Evolutionary conservation across 1,139 yeast species (phyloP).

Genomic region (Blastobotrys capitulatus): DNA sequence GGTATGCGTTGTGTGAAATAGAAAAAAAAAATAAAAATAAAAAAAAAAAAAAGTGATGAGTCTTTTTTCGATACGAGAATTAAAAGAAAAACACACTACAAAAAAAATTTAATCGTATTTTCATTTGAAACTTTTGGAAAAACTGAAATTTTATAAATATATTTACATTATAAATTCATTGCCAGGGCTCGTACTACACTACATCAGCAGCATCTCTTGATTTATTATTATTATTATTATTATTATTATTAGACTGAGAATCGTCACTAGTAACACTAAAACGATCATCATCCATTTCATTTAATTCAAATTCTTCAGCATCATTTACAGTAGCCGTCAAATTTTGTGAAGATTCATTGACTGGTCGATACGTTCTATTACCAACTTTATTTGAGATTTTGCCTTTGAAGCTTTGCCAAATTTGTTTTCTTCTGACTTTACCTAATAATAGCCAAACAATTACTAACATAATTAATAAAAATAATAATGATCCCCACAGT

Average conservation of each 20-base stretch:
- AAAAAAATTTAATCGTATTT: too few relatives aligned
- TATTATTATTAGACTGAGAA: too few relatives aligned
- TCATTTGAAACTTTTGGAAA: too few relatives aligned
- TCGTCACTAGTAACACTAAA: constrained; percentile 17
- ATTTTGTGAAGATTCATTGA: not conserved
- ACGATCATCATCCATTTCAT: constrained; percentile 19
- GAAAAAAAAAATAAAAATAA: not conserved
- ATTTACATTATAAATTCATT: too few relatives aligned
- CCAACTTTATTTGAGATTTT: constrained; percentile 7
- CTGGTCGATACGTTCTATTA: not conserved
- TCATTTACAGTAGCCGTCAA: not conserved
- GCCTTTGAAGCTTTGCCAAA: constrained; percentile 26
- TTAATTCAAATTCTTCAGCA: constrained; percentile 23
- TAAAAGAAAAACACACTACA: not conserved
- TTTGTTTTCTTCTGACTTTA: constrained; percentile 30
- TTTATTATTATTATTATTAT: too few relatives aligned
- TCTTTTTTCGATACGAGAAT: too few relatives aligned
- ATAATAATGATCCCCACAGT: constrained; percentile 50
- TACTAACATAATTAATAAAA: constrained; percentile 40
- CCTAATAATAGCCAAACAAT: constrained; percentile 49
- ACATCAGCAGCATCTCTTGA: constrained; percentile 1
- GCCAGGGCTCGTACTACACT: not conserved
- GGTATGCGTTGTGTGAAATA: not conserved
- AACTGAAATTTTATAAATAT: too few relatives aligned
- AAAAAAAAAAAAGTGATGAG: not conserved